Evolutionary conservation across 345 rosid genomes (phyloP).

Genomic region (Lepidium sativum): DNA sequence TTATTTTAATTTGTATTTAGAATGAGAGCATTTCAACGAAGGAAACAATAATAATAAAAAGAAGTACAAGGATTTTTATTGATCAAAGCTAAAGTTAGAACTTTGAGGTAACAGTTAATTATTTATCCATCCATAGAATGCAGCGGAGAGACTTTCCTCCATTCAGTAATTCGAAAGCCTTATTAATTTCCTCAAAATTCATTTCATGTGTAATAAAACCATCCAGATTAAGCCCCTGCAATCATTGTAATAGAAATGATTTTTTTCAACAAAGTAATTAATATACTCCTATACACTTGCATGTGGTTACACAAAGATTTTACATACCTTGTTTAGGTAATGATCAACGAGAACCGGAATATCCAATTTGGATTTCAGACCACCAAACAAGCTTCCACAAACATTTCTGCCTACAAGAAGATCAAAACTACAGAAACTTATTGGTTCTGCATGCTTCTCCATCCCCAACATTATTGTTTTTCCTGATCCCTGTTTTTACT

Average conservation of each 20-base stretch:
- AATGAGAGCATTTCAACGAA: not conserved
- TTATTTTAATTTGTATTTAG: no score
- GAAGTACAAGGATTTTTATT: not conserved
- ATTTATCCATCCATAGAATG: conserved; percentile 52
- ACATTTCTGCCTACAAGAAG: conserved; percentile 36
- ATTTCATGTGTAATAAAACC: conserved; percentile 43
- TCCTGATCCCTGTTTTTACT: conserved; percentile 44
- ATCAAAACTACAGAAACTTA: conserved; percentile 27
- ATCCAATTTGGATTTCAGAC: conserved; percentile 51
- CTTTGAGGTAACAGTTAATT: not conserved
- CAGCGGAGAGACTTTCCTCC: conserved; percentile 55
- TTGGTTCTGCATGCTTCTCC: conserved; percentile 29
- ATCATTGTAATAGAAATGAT: not conserved
- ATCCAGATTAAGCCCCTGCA: conserved; percentile 51
- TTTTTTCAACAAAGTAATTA: not conserved
- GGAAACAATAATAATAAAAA: not conserved
- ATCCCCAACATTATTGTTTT: conserved; percentile 54
- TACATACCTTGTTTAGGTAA: conserved; percentile 29
- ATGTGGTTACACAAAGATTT: not conserved
- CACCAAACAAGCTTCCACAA: conserved; percentile 46
- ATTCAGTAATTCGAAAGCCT: conserved; percentile 42
- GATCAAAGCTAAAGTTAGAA: not conserved
- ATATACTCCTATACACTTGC: not conserved
- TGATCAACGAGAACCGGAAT: conserved; percentile 37
- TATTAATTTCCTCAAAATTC: conserved; percentile 42